Percentiles rank a stretch among this genome's conserved stretches.
Conservation (phyloP, 2,329 filamentous ascomycete genomes). For the Colletotrichum sp. region DNA sequence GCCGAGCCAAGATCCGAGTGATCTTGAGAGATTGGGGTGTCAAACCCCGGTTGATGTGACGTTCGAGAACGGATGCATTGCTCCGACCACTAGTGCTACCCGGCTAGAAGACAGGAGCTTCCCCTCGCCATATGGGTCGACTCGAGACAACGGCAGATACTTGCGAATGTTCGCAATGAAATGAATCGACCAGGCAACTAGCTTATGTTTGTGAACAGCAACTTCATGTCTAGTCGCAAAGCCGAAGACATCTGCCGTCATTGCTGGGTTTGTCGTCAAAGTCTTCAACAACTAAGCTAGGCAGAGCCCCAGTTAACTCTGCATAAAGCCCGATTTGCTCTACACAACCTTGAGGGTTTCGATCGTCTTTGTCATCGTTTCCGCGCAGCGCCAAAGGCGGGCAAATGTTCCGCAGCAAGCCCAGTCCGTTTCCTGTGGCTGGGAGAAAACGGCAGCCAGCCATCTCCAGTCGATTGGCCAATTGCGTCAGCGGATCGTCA, state of each 20-base stretch:
- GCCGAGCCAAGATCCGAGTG: neutral
- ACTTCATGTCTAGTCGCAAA: neutral
- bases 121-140: neutral
- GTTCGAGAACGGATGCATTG: neutral
- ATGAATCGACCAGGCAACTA: neutral
- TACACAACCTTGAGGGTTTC: neutral
- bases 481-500: constrained; percentile 15
- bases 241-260: neutral
- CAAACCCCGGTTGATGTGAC: neutral
- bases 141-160: neutral
- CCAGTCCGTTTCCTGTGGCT: neutral
- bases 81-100: neutral
- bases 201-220: neutral
- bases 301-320: neutral
- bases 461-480: neutral
- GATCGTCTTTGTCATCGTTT: neutral
- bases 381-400: neutral
- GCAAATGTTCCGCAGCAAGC: neutral
- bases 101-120: neutral
- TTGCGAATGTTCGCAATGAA: neutral
- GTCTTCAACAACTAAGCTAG: neutral
- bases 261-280: neutral
- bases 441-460: neutral
- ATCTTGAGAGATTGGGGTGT: neutral
- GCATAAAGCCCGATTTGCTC: neutral